Evolutionary conservation across 441 rosid genomes (phyloP), one percentile per base, ranked within the genome.

Genomic region (Populus hybrid): DNA sequence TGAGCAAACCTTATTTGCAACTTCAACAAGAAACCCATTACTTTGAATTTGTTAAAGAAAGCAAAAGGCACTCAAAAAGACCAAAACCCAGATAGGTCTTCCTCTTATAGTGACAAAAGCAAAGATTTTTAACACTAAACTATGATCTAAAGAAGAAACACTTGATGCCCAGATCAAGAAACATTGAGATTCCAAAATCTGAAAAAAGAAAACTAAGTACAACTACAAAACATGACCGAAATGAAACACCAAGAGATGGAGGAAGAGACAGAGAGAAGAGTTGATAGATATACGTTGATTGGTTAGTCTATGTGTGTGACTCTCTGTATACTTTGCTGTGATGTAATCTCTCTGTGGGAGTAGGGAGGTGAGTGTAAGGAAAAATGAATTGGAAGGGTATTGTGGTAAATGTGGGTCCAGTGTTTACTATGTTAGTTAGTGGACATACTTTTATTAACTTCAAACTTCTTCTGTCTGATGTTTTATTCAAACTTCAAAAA

Each of bases 131-230:
- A 80, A 53, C 72, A 36, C 50, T 71, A 74, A 64, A 73, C 42
- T 67, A 66, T 72, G 88, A 87, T 85, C 88, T 64, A 76, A 74
- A 66, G 73, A 76, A 59, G 77, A 70, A 64, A 84, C 31, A 75
- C 26, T 45, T 28, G 74, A 84, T 59, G 82, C 83, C 87, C 85
- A 86, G 88, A 87, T 86, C 83, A 79, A 82, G 73, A 83, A 79
- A 79, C 83, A 77, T 64, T 40, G 67, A 86, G 84, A 81, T 79
- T 84, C 72, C 79, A 69, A 67, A 80, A 78, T 71, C 36, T 61
- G 69, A 74, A 81, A 84, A 29, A 76, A 67, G 72, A 68, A 16
- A 28, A 29, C 31, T 3, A 29, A 29, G 31, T 29, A 71, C 21
- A 14, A n/a, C 35, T 11, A 31, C 2, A 50, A 75, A 69, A 74